phyloP scores from a whole-genome alignment of 768 basidiomycete genomes.

The Sporobolomyces pararoseus region DNA sequence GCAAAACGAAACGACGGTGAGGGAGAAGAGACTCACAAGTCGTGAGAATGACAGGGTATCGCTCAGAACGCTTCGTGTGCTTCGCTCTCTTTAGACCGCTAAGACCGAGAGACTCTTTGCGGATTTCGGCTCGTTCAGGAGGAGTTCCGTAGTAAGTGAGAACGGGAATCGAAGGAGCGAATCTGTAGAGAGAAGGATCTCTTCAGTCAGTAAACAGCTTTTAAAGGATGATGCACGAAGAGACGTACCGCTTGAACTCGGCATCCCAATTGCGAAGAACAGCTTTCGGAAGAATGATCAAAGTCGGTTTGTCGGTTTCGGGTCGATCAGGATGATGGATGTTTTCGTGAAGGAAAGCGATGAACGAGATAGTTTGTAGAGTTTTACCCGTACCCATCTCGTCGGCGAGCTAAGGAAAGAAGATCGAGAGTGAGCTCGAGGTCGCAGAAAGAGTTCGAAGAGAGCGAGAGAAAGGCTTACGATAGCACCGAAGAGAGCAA shows the following conservation, averaged over 20 bases:
- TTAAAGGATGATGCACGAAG: neutral
- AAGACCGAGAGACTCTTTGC: constrained; percentile 47
- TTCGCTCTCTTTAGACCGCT: constrained; percentile 5
- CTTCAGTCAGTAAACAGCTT: constrained; percentile 7
- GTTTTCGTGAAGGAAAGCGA: constrained; percentile 78
- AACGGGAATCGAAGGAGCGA: constrained; percentile 57
- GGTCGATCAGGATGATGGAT: constrained; percentile 55
- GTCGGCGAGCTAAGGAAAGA: constrained; percentile 42
- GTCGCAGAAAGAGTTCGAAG: neutral
- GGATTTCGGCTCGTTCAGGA: constrained; percentile 71
- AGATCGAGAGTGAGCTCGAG: neutral
- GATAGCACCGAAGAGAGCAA: constrained; percentile 24
- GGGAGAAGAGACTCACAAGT: constrained; percentile 4
- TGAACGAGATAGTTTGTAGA: constrained; percentile 88
- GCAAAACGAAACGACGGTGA: neutral
- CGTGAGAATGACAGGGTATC: constrained; percentile 24
- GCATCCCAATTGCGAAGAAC: constrained; percentile 57
- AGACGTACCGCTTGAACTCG: constrained; percentile 52
- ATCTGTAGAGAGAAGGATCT: neutral
- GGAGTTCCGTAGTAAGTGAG: constrained; percentile 86
- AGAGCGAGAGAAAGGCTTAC: neutral
- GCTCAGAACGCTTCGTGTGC: neutral
- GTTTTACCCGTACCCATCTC: constrained; percentile 59
- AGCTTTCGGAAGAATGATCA: constrained; percentile 87
- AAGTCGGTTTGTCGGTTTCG: constrained; percentile 57